Base-by-base conservation (phyloP, 2,329 filamentous ascomycete genomes). In the Xylariaceae sp. region DNA sequence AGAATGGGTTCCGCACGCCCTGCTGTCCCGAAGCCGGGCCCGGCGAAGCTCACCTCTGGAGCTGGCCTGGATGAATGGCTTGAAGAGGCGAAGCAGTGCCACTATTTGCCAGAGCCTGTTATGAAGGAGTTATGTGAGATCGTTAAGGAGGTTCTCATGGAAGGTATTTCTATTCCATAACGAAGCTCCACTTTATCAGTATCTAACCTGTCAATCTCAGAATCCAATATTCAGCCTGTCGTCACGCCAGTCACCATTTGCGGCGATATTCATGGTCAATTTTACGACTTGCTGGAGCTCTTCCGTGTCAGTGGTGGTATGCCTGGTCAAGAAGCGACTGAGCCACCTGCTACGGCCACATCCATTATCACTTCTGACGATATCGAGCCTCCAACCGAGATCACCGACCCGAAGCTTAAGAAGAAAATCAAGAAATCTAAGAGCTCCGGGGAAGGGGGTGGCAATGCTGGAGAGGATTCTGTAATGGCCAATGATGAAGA, bases 51-150 rank as follows among this genome's bases (percentile, higher is more conserved):
- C 51, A 82, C 81, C 49, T 81, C 86, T 43, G 87, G 88, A 63
- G 87, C 90, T 30, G 89, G 89, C 12, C 82, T 94, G 26, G 89
- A 96, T 64, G 90, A 97, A 70, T 98, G 93, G 93, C 78, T 98
- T 24, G 87, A 93, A 62, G 87, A 94, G 66, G 93, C 93, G 34
- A 96, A 95, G 68, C 87, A 93, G 67, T 97, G 93, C 71, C 93
- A 95, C 65, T 96, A 97, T 65, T 78, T 98, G 39, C 93, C 93
- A 37, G 93, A 98, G 69, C 72, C 84, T 48, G 89, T 94, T 60
- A 98, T 98, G 93, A 98, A 98, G 76, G 87, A 95, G 66, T 78
- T 98, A 37, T 98, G 93, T 65, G 93, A 98, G 72, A 95, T 95
- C 63, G 93, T 97, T 47, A 98, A 98, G 73, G 93, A 97, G 69